Evolutionary conservation across 169 alveolate genomes (phyloP).

Genomic region (Plasmodium sp.): DNA sequence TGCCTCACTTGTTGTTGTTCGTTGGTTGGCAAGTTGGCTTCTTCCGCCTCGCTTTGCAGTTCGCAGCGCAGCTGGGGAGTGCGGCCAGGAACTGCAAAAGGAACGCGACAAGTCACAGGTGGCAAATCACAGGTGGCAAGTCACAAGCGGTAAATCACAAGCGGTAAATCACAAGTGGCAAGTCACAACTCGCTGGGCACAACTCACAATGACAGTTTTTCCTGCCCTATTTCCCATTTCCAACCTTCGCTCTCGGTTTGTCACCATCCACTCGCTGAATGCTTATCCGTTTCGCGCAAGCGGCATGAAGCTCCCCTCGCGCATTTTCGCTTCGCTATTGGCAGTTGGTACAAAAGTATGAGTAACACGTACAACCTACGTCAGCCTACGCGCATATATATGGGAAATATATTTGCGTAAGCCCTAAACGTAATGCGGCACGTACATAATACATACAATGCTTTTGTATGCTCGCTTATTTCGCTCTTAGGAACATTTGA

Average conservation of each 20-base stretch:
- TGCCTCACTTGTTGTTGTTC: not conserved
- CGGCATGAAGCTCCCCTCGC: not conserved
- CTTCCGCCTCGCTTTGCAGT: not conserved
- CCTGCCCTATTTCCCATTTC: not conserved
- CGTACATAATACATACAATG: not conserved
- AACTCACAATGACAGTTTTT: not conserved
- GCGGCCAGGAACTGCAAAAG: not conserved
- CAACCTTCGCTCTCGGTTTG: not conserved
- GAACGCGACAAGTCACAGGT: not conserved
- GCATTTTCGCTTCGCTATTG: not conserved
- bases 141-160: not conserved
- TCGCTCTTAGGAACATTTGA: not conserved
- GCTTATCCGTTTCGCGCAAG: not conserved
- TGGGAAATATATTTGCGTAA: not conserved
- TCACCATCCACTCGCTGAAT: not conserved
- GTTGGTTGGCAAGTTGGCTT: not conserved
- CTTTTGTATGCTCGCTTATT: not conserved
- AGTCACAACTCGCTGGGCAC: not conserved
- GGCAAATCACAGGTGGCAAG: not conserved
- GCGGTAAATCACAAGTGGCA: not conserved
- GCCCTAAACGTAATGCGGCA: not conserved
- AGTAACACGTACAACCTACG: not conserved
- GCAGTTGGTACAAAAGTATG: not conserved
- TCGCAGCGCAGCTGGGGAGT: not conserved
- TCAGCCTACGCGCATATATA: not conserved